Conservation (phyloP, 352 stramenopile species). For the Phytopythium mirpurense region DNA sequence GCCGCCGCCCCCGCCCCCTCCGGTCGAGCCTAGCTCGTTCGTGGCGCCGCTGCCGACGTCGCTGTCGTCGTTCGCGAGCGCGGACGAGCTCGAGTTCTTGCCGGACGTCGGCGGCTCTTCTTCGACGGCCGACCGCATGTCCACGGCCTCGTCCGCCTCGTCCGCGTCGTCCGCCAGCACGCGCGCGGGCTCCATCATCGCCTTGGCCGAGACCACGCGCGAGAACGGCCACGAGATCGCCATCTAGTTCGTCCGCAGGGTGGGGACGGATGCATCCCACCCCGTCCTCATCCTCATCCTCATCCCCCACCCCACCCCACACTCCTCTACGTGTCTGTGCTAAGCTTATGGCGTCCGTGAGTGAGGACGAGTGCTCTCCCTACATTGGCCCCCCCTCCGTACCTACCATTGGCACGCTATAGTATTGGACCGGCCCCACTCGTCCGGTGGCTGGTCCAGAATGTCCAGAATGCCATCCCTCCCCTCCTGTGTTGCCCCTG, state of each 20-base stretch:
- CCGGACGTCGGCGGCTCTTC: conserved; percentile 8
- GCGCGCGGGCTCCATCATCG: conserved; percentile 33
- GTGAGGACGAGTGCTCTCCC: neutral
- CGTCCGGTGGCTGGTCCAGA: too few relatives aligned
- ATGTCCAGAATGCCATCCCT: too few relatives aligned
- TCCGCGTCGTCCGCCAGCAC: conserved; percentile 14
- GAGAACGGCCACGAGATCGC: conserved; percentile 11
- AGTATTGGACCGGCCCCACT: too few relatives aligned
- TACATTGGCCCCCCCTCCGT: too few relatives aligned
- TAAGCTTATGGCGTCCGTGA: conserved; percentile 5
- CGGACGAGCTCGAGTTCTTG: conserved; percentile 14
- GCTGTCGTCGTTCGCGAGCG: conserved; percentile 18
- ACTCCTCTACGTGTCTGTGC: neutral
- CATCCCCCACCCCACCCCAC: too few relatives aligned
- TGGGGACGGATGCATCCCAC: too few relatives aligned
- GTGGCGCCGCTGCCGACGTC: conserved; percentile 15
- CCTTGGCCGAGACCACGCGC: conserved; percentile 26
- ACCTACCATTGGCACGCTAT: too few relatives aligned
- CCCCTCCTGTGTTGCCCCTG: too few relatives aligned
- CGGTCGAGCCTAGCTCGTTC: conserved; percentile 6
- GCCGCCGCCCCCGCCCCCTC: conserved; percentile 4
- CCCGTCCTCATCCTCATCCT: too few relatives aligned
- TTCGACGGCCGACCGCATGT: conserved; percentile 11
- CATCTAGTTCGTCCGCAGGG: conserved; percentile 1
- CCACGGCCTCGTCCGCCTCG: conserved; percentile 10